A percentile compares a stretch with the other conserved stretches of the same genome.
These are phyloP conservation scores for Dactylella cylindrospora DNA, from an alignment of 2,329 filamentous ascomycete species.

Conservation along the genomic window DNA sequence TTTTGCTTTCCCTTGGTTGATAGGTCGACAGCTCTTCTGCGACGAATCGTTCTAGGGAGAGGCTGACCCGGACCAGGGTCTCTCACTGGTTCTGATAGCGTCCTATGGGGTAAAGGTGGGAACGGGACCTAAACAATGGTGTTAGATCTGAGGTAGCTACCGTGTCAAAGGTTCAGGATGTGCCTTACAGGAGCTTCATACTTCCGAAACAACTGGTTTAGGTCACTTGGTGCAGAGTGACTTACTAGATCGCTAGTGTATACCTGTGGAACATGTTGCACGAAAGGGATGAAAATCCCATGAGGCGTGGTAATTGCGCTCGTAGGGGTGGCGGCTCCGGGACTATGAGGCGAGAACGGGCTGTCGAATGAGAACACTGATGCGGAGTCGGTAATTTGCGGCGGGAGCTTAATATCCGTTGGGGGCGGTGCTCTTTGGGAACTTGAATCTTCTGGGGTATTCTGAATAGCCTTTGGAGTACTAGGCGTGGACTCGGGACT, in stretches of 20 bases:
- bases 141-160: too few relatives aligned
- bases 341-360: neutral
- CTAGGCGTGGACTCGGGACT: neutral
- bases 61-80: slow-evolving; percentile 29
- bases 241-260: slow-evolving; percentile 31
- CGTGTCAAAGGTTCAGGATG: neutral
- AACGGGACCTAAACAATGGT: slow-evolving; percentile 8
- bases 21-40: slow-evolving; percentile 27
- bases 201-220: slow-evolving; percentile 23
- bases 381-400: neutral
- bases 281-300: slow-evolving; percentile 15
- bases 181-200: slow-evolving; percentile 22
- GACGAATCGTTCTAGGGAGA: slow-evolving; percentile 35
- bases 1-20: slow-evolving; percentile 11
- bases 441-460: too few relatives aligned
- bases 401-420: neutral
- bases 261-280: slow-evolving; percentile 21
- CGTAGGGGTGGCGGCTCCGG: slow-evolving; percentile 1
- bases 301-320: slow-evolving; percentile 1
- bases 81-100: slow-evolving; percentile 22
- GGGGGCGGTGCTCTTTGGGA: slow-evolving; percentile 12
- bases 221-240: slow-evolving; percentile 28
- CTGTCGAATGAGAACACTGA: neutral
- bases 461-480: slow-evolving; percentile 17
- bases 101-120: neutral